Evolutionary conservation across 1,284 basidiomycete genomes (phyloP), one percentile per base, ranked within the genome.

Genomic region (Ceratobasidium sp.): DNA sequence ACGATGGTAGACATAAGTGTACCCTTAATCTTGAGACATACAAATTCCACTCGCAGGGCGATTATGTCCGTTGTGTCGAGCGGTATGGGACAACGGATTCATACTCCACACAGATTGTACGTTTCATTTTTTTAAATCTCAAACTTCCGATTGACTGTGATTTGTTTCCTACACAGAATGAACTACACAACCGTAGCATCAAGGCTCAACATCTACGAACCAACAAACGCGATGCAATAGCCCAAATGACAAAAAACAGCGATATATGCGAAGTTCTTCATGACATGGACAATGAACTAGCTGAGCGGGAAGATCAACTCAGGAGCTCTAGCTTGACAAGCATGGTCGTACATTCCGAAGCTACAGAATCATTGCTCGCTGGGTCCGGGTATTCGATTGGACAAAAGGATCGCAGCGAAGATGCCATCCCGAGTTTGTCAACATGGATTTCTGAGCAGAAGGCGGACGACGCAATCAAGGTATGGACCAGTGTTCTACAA

Each of bases 41-140:
- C 36, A 83, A 82, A 72, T 77, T 77, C 56, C 82, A 83, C 75
- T 76, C 78, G 0, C 72, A 82, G 3, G 80, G 78, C 0, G 80
- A 83, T 58, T 82, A 82, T 51, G 74, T 74, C 0, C 38, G 12
- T 3, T 73, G 76, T 1, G 82, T 83, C 30, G 73, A 71, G 9
- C 72, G 76, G 16, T 81, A 78, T 75, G 79, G 81, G 0, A 76
- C 78, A 18, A 80, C 75, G 0, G 78, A 79, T 33, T 74, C 74
- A 0, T 79, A 77, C 69, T 75, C 75, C 1, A 79, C 79, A 0
- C 76, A 79, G 38, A 72, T 70, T 2, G 80, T 81, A 67, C 28
- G 78, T 76, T 11, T 1, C 2, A 58, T 51, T 12, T 9, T 25
- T 61, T 64, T 12, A 72, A 73, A 38, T 18, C 73, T 51, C 14